Base-by-base conservation (phyloP, 257 asterid species). In the Solanum microdontum region DNA sequence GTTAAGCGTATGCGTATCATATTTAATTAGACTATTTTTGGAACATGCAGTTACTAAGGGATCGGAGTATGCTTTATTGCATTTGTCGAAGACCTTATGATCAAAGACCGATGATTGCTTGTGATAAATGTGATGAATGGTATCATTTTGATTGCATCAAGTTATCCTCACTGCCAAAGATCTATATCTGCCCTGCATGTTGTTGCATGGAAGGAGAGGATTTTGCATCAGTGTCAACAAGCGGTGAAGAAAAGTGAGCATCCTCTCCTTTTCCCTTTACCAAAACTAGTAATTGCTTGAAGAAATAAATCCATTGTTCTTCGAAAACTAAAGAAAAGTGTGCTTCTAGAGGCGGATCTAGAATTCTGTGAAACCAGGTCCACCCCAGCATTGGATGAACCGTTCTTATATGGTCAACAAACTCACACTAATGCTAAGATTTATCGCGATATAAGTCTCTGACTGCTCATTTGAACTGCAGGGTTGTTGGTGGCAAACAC, bases 51-150 rank as follows among this genome's bases (percentile, higher is more conserved):
- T 92, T 94, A 86, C 87, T 96, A 88, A 92, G 93, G 92, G 99
- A 96, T 62, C 95, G 98, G 9, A 95, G 98, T 90, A 94, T 95
- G 99, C 98, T 96, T 74, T 96, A 96, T 85, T 95, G 99, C 91
- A 94, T 96, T 84, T 96, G 98, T 80, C 96, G 98, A 87, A 95
- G 84, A 88, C 99, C 99, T 23, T 92, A 94, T 84, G 98, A 92
- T 87, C 92, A 92, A 87, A 93, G 98, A 89, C 92, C 95, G 68
- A 94, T 96, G 98, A 92, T 96, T 73, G 98, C 98, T 75, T 96
- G 99, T 88, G 98, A 94, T 88, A 66, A 92, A 79, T 95, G 99
- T 32, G 98, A 96, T 26, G 98, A 96, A 87, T 95, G 98, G 99
- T 96, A 96, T 91, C 99, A 96, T 91, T 95, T 96, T 88, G 98